Percentiles rank a stretch among this genome's conserved stretches.
Evolutionary conservation across 768 basidiomycete species (phyloP).

Genomic region (Boletus fagicola): DNA sequence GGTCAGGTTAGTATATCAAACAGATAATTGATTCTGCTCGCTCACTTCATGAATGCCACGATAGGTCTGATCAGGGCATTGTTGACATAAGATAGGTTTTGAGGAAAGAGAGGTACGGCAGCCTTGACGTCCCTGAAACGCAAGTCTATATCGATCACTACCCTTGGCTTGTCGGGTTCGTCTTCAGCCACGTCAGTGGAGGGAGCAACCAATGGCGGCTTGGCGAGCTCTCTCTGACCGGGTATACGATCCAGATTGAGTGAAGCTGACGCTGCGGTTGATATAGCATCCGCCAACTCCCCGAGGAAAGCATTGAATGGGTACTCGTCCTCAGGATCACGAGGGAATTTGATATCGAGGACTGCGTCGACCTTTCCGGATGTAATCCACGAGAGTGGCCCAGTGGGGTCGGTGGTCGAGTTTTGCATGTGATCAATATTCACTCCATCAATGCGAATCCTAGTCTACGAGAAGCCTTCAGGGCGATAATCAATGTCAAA

Average conservation of each 20-base stretch:
- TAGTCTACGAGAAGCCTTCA: slow-evolving; percentile 53
- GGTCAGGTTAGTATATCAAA: not conserved
- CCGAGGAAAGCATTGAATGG: slow-evolving; percentile 79
- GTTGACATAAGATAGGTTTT: slow-evolving; percentile 87
- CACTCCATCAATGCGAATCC: slow-evolving; percentile 95
- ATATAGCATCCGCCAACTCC: slow-evolving; percentile 89
- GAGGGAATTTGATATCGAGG: slow-evolving; percentile 95
- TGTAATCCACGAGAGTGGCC: slow-evolving; percentile 94
- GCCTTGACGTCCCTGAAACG: slow-evolving; percentile 95
- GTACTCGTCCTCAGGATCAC: slow-evolving; percentile 65
- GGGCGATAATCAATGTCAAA: not conserved
- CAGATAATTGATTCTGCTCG: slow-evolving; percentile 9
- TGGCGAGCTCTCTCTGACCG: slow-evolving; percentile 81
- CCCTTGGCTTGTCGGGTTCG: slow-evolving; percentile 41
- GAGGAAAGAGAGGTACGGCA: slow-evolving; percentile 87
- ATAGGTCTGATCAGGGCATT: slow-evolving; percentile 92
- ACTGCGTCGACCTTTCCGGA: slow-evolving; percentile 97
- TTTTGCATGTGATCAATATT: slow-evolving; percentile 94
- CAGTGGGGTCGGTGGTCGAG: slow-evolving; percentile 72
- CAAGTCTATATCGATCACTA: slow-evolving; percentile 89
- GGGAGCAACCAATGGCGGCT: slow-evolving; percentile 81
- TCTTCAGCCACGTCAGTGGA: slow-evolving; percentile 36
- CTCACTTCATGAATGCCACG: slow-evolving; percentile 97
- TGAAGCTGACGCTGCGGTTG: slow-evolving; percentile 53
- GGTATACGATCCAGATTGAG: slow-evolving; percentile 65